Base-by-base conservation (phyloP, 2,329 filamentous ascomycete genomes). In the Ophiostoma ulmi region DNA sequence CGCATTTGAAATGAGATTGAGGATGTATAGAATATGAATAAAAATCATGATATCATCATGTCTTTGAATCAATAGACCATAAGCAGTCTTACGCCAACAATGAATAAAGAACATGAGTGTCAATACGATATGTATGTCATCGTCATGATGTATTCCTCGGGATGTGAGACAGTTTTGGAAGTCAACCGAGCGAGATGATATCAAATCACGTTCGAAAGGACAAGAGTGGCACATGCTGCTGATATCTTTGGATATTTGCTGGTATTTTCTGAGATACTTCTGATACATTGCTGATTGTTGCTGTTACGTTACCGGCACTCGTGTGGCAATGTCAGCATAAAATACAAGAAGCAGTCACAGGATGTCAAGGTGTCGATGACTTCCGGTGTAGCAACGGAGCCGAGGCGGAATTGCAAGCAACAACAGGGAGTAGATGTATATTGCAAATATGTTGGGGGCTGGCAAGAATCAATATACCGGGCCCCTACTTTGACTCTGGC, bases 21-120 rank as follows among this genome's bases (percentile, higher is more conserved):
- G 63, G 63, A 65, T 22, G 26, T 35, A 65, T 35, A 63, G 58
- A 39, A 38, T n/a, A 65, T 39, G 63, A 65, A 65, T 22, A 65
- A 65, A 39, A 39, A 65, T 39, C 36, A 65, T 65, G 35, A 65
- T 22, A 63, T 63, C 26, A 55, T 22, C 6, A 48, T 48, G 44
- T 31, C 31, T 31, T 31, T 31, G 31, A 31, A 31, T 31, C 31
- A 31, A 20, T 20, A 48, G 20, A 58, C 26, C 22, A 26, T 5
- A n/a, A 48, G 17, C 22, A 58, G 52, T 55, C 11, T 58, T 58
- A 58, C 52, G 52, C 52, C 52, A 58, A 58, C n/a, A 10, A 26
- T 13, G 2, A 13, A 58, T 31, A 58, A 58, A 26, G 3, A 26
- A 58, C 3, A 11, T 58, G 1, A 11, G 5, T 26, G 22, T 26